Percentiles rank a stretch among this genome's conserved stretches.
Conservation (phyloP, 495 filamentous ascomycete genomes). For the Daldinia bambusicola region DNA sequence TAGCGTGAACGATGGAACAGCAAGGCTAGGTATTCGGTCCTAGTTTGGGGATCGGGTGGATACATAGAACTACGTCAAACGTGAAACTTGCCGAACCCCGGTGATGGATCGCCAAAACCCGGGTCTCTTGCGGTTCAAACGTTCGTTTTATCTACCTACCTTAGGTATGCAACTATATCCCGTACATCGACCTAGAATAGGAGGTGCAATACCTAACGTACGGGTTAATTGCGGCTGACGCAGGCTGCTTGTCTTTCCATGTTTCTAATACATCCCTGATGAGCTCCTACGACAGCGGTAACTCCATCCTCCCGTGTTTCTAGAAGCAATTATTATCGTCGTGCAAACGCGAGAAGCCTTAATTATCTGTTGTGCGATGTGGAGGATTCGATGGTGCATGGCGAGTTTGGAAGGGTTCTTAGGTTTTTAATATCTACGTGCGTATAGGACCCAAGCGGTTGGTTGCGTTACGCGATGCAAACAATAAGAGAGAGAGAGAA, state of each 20-base stretch:
- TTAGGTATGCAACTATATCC: neutral
- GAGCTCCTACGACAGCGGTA: slow-evolving; percentile 27
- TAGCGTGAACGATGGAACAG: neutral
- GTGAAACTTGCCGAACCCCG: slow-evolving; percentile 24
- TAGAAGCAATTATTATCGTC: slow-evolving; percentile 25
- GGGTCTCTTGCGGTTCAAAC: slow-evolving; percentile 9
- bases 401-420: neutral
- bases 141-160: neutral
- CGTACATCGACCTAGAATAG: no score
- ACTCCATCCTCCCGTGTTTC: slow-evolving; percentile 28
- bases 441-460: slow-evolving; percentile 20
- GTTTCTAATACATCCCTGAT: slow-evolving; percentile 2
- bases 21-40: neutral
- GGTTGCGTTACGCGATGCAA: slow-evolving; percentile 13
- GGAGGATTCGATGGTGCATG: neutral
- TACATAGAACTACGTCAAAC: slow-evolving; percentile 8
- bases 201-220: slow-evolving; percentile 1
- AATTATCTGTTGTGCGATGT: neutral
- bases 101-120: slow-evolving; percentile 28
- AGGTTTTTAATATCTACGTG: slow-evolving; percentile 3
- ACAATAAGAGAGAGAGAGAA: neutral
- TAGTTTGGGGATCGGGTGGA: neutral
- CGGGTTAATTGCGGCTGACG: slow-evolving; percentile 22
- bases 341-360: neutral
- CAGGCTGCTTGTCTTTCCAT: slow-evolving; percentile 6